phyloP scores from a whole-genome alignment of 2,329 filamentous ascomycete genomes.

The Botryotinia narcissicola region DNA sequence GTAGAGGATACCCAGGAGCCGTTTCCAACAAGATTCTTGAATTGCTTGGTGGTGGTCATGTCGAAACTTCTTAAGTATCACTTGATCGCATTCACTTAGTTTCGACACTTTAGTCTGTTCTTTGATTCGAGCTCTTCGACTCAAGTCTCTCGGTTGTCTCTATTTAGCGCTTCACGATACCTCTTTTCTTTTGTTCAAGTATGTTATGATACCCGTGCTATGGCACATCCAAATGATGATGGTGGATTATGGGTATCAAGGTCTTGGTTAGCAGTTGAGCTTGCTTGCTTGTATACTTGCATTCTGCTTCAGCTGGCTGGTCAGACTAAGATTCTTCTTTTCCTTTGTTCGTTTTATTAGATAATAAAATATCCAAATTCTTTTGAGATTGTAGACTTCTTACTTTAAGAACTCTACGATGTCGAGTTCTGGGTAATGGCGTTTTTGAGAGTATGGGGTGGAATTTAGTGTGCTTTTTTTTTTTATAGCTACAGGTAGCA shows the following conservation, averaged over 20 bases:
- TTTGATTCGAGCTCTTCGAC: conserved; percentile 22
- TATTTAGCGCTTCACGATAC: conserved; percentile 24
- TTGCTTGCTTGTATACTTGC: not conserved
- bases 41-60: conserved; percentile 63
- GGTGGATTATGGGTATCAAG: conserved; percentile 32
- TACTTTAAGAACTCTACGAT: conserved; percentile 25
- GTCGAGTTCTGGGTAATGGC: conserved; percentile 31
- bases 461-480: not conserved
- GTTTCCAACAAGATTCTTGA: conserved; percentile 94
- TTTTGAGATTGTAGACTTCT: conserved; percentile 31
- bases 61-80: conserved; percentile 26
- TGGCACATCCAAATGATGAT: conserved; percentile 31
- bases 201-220: conserved; percentile 37
- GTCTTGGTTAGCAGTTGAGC: conserved; percentile 10
- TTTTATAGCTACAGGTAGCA: conserved; percentile 1
- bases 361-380: conserved; percentile 23
- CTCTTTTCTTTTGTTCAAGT: conserved; percentile 32
- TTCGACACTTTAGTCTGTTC: not conserved
- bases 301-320: conserved; percentile 17
- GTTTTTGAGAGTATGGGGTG: not conserved
- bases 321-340: conserved; percentile 13
- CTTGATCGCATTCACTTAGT: not conserved
- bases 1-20: conserved; percentile 83
- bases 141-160: conserved; percentile 28
- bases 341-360: conserved; percentile 21